Percentiles rank a stretch among this genome's conserved stretches.
phyloP scores from a whole-genome alignment of 345 rosid species.

The Lepidium didymum region DNA sequence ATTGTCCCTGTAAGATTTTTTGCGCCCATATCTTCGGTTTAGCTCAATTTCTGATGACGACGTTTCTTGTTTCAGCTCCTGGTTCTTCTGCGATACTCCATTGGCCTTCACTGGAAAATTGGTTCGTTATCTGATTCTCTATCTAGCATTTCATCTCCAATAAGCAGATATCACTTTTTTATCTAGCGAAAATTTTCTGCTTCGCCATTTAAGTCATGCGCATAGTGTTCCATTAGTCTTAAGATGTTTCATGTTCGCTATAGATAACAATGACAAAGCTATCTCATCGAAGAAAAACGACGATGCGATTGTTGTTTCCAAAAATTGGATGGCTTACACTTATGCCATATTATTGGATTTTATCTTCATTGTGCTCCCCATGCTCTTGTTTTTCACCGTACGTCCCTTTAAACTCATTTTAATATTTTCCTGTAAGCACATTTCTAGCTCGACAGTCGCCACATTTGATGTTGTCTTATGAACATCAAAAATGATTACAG shows the following conservation, averaged over 20 bases:
- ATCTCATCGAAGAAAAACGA: conserved; percentile 38
- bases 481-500: conserved; percentile 28
- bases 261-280: conserved; percentile 10
- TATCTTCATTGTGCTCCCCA: conserved; percentile 53
- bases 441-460: background rate
- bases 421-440: background rate
- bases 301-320: conserved; percentile 32
- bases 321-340: conserved; percentile 37
- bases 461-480: background rate
- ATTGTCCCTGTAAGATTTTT: conserved; percentile 43
- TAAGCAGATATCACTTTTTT: background rate
- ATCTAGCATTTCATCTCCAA: background rate
- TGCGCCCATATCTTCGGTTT: background rate
- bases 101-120: conserved; percentile 20
- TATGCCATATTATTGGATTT: conserved; percentile 48
- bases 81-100: conserved; percentile 46
- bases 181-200: background rate
- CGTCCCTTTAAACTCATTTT: conserved; percentile 14
- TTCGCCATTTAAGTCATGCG: background rate
- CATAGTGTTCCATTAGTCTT: background rate
- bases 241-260: conserved; percentile 1
- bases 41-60: background rate
- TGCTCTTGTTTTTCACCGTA: conserved; percentile 62
- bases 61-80: conserved; percentile 39
- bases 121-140: conserved; percentile 31